Evolutionary conservation across 164 flowering plant genomes (phyloP), one percentile per base, ranked within the genome.

Genomic region (Amborella trichopoda): DNA sequence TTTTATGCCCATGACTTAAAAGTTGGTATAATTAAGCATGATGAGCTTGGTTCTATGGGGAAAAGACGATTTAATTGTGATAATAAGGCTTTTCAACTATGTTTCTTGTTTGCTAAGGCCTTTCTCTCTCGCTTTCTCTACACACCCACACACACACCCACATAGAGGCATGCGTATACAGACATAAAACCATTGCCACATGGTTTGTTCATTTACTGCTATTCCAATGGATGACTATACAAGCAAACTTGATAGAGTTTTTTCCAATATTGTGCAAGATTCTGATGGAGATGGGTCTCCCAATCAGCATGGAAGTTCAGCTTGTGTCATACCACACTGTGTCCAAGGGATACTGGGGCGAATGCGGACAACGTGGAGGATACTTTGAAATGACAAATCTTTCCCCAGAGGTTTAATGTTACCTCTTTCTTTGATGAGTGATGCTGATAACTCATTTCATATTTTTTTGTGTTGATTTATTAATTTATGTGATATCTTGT

Each of bases 341-440:
- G 13, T 91, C 99, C 17, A 91, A 91, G 70, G 99, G 99, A 40
- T 84, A 76, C 47, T 87, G 83, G 80, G 99, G 99, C 43, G 99
- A 91, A 70, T 87, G 96, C 59, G 99, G 99, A 44, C 99, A 91
- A 56, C 77, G 95, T 2, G 96, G 99, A 53, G 96, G 94, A 40
- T 91, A 84, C 71, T 91, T 91, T 63, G 99, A 91, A 72, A 91
- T 91, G 99, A 84, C 95, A 2, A 91, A 91, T 60, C 76, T 91
- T 67, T 80, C 93, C 60, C 84, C 90, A 16, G 23, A 63, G 93
- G 99, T 91, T 57, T 57, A 60, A n/a, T n/a, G n/a, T n/a, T n/a
- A n/a, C n/a, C n/a, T n/a, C n/a, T 39, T 25, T 34, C 36, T 23
- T 55, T 11, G 34, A 39, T 22, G 14, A 23, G 14, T 40, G 8